phyloP scores from a whole-genome alignment of 169 alveolate genomes.

The Cryptosporidium xiaoi region DNA sequence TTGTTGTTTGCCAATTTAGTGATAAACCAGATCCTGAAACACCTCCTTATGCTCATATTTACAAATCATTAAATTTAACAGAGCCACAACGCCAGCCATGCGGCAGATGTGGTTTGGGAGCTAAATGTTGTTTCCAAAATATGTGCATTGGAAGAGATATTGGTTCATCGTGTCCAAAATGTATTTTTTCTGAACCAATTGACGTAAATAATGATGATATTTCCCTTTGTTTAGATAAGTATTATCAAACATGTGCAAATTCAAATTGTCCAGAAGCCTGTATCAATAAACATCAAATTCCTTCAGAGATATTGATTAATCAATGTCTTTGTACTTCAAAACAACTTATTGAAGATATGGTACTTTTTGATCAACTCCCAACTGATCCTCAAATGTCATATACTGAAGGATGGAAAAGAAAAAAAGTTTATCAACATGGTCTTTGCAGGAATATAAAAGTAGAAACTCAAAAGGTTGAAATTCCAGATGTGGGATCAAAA shows the following conservation, averaged over 20 bases:
- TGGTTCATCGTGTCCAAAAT: conserved; percentile 62
- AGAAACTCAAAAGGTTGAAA: conserved; percentile 20
- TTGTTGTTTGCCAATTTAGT: conserved; percentile 68
- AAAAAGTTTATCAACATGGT: conserved; percentile 55
- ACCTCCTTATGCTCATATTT: conserved; percentile 70
- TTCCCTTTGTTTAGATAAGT: conserved; percentile 47
- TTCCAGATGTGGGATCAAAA: conserved; percentile 42
- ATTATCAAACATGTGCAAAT: conserved; percentile 42
- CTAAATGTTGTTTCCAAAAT: conserved; percentile 62
- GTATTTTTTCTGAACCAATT: conserved; percentile 63
- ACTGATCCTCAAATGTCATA: conserved; percentile 58
- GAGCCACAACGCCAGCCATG: conserved; percentile 75
- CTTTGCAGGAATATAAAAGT: conserved; percentile 38
- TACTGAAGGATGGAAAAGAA: conserved; percentile 74
- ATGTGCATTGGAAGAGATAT: conserved; percentile 67
- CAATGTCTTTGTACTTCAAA: conserved; percentile 71
- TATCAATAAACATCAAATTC: conserved; percentile 46
- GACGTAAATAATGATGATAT: conserved; percentile 45
- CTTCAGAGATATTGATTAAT: conserved; percentile 36
- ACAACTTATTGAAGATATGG: conserved; percentile 59
- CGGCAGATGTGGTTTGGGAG: conserved; percentile 73
- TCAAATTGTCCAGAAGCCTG: conserved; percentile 73
- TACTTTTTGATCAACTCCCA: conserved; percentile 63
- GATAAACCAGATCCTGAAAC: conserved; percentile 54
- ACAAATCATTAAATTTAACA: conserved; percentile 44